Base-by-base conservation (phyloP, 805 yeast genomes). In the Cyberlindnera euphorbiiphila region DNA sequence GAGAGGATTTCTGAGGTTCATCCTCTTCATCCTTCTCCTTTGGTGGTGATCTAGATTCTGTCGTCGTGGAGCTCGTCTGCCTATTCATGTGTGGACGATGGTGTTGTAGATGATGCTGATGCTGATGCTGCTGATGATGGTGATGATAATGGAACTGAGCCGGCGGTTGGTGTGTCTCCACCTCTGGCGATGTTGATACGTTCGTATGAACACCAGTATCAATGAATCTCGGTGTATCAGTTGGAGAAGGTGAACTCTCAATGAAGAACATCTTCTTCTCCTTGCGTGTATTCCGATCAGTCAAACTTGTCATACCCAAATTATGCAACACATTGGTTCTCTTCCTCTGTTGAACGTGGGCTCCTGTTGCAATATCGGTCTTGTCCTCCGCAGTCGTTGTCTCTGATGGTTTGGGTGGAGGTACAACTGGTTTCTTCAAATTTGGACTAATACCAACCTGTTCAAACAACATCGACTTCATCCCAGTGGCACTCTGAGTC, bases 191-290 rank as follows among this genome's bases (percentile, higher is more conserved):
- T 12, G 35, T 18, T 7, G 37, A 34, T 1, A 26, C 12, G 18
- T 32, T 25, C 12, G 22, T 23, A 4, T 15, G 14, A 4, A 29
- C 9, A 5, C 9, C 21, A 19, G 20, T 4, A 14, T 38, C 47
- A 18, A 45, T 27, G 9, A 28, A 36, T 13, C 32, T 32, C 14
- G 42, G 34, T 3, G 51, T 34, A 7, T 52, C 59, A 6, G 57
- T 53, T 9, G 60, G 60, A 1, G 60, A 56, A 5, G 60, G 60
- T 2, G 60, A 56, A 24, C 56, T 48, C 36, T 56, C 60, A 32
- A 56, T 56, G 37, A 56, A 56, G 35, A 56, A 56, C 60, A 56
- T 56, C 24, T 49, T 54, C 32, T 48, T 52, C 9, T 49, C 50
- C 32, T 41, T 52, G 0, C 39, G 34, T 9, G 22, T n/a, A 10